These are phyloP conservation scores for Gracilaria gracilis DNA, from an alignment of 23 red algal species.

Conservation along the genomic window DNA sequence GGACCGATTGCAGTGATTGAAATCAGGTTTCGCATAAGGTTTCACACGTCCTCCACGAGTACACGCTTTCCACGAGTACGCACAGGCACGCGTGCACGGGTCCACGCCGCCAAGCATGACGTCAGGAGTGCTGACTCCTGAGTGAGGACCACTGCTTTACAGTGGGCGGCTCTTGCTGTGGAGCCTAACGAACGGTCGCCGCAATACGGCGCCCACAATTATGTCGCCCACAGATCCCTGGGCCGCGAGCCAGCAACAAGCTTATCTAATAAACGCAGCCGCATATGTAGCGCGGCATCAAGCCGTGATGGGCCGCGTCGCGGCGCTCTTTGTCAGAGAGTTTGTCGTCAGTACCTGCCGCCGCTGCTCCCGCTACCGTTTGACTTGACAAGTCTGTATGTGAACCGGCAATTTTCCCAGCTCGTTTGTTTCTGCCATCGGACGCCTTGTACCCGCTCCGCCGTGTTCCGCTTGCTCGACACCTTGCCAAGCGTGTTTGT, in stretches of 20 bases:
- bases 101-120: neutral
- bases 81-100: neutral
- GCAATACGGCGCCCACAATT: neutral
- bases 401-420: neutral
- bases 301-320: too few species aligned
- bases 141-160: neutral
- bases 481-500: neutral
- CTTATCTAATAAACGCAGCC: conserved; percentile 2
- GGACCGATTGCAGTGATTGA: too few species aligned
- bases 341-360: neutral
- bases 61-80: too few species aligned
- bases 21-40: too few species aligned
- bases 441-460: neutral
- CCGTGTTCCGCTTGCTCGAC: neutral
- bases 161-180: neutral
- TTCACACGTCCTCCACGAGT: too few species aligned
- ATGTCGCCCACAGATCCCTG: neutral
- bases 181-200: neutral
- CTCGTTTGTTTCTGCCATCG: neutral
- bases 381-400: neutral
- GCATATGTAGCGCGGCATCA: neutral
- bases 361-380: neutral
- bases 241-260: neutral
- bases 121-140: neutral
- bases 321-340: neutral